Conservation (phyloP, 306 rosid genomes). For the Vicia villosa region DNA sequence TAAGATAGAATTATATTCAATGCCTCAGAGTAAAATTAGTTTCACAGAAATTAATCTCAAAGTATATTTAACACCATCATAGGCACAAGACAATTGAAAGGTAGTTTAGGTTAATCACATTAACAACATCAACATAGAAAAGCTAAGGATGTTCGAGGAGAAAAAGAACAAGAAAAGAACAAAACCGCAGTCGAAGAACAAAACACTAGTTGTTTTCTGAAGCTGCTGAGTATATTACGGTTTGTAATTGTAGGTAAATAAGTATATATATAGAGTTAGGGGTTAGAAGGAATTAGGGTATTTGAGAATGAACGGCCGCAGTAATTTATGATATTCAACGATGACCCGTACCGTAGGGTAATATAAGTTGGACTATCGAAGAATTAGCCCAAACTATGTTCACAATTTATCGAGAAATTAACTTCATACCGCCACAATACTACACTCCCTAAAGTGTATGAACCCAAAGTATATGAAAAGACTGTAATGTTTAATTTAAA, state of each 20-base stretch:
- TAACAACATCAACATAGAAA: neutral
- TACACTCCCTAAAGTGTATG: too few species aligned
- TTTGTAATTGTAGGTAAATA: neutral
- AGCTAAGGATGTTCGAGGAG: too few species aligned
- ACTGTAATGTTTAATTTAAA: too few species aligned
- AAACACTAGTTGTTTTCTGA: neutral
- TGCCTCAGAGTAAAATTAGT: conserved; percentile 63
- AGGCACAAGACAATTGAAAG: conserved; percentile 34
- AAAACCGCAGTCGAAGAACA: too few species aligned
- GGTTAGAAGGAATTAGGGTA: too few species aligned
- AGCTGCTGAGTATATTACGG: conserved; percentile 5
- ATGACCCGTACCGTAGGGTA: neutral
- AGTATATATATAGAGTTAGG: too few species aligned
- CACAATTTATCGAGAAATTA: too few species aligned
- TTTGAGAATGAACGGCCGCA: neutral
- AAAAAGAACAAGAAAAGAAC: neutral
- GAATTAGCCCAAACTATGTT: neutral
- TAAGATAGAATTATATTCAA: neutral
- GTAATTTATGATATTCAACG: neutral
- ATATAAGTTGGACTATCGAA: neutral
- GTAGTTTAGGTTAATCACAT: too few species aligned
- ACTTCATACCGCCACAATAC: too few species aligned
- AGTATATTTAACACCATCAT: conserved; percentile 79
- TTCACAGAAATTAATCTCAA: conserved; percentile 67
- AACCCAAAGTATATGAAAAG: too few species aligned